phyloP scores from a whole-genome alignment of 768 basidiomycete species.

The Russula brevipes region DNA sequence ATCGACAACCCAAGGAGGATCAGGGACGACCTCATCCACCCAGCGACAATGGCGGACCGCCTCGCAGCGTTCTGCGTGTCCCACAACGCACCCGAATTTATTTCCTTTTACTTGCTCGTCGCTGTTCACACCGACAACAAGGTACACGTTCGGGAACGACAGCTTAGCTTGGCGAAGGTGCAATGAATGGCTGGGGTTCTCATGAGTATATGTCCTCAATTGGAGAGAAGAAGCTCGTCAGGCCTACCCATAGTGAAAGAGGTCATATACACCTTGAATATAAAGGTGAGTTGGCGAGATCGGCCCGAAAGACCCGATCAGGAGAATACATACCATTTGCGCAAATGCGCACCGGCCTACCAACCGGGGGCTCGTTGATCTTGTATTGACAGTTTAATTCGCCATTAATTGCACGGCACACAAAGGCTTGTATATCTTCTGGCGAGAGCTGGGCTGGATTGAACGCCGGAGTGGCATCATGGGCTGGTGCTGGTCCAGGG shows the following conservation, averaged over 20 bases:
- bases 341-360: conserved; percentile 81
- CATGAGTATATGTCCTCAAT: conserved; percentile 5
- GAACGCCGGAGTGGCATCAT: conserved; percentile 35
- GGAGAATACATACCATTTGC: conserved; percentile 69
- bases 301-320: neutral
- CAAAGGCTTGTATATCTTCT: conserved; percentile 77
- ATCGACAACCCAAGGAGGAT: conserved; percentile 87
- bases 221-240: conserved; percentile 27
- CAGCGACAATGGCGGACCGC: conserved; percentile 91
- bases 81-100: conserved; percentile 84
- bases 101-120: conserved; percentile 74
- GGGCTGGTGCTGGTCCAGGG: conserved; percentile 28
- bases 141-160: conserved; percentile 83
- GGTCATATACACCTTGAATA: conserved; percentile 83
- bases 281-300: neutral
- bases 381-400: conserved; percentile 63
- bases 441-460: conserved; percentile 65
- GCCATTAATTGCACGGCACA: conserved; percentile 73
- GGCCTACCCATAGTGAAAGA: conserved; percentile 88
- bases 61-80: conserved; percentile 86
- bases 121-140: conserved; percentile 90
- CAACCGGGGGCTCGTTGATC: conserved; percentile 78
- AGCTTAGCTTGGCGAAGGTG: conserved; percentile 96
- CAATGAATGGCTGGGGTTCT: conserved; percentile 71
- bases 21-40: conserved; percentile 90